phyloP scores from a whole-genome alignment of 208 protist genomes.

The Tritrichomonas foetus region DNA sequence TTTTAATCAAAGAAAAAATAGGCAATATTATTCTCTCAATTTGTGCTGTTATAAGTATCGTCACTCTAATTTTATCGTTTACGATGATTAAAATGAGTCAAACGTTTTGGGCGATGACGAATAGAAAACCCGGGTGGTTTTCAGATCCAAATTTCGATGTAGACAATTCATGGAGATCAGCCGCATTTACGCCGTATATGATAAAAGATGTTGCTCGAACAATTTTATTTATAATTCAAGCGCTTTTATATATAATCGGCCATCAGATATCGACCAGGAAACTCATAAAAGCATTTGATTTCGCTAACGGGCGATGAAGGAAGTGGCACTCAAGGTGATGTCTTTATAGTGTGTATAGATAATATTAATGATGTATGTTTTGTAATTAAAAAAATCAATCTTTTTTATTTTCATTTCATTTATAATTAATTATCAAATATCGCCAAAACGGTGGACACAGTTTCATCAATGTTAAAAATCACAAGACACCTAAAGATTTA shows the following conservation, averaged over 20 bases:
- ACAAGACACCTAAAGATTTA: too few species aligned
- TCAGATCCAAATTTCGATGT: neutral
- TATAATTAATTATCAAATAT: too few species aligned
- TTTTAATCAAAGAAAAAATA: neutral
- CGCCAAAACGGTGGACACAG: too few species aligned
- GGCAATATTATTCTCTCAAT: neutral
- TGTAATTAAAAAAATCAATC: too few species aligned
- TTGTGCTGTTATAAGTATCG: neutral
- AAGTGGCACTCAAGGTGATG: too few species aligned
- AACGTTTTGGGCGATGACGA: neutral
- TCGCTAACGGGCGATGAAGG: too few species aligned
- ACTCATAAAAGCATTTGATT: too few species aligned
- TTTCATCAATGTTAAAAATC: too few species aligned
- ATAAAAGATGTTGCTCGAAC: neutral
- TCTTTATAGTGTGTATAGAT: too few species aligned
- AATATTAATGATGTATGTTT: too few species aligned
- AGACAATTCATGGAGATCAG: neutral
- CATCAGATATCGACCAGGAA: neutral
- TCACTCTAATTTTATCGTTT: neutral
- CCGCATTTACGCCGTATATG: neutral
- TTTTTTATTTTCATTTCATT: too few species aligned
- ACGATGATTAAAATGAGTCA: neutral
- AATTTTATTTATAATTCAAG: neutral
- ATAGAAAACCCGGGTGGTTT: neutral
- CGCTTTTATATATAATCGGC: neutral